These are phyloP conservation scores for Penicillium taxi DNA, from an alignment of 495 filamentous ascomycete species.

Conservation along the genomic window DNA sequence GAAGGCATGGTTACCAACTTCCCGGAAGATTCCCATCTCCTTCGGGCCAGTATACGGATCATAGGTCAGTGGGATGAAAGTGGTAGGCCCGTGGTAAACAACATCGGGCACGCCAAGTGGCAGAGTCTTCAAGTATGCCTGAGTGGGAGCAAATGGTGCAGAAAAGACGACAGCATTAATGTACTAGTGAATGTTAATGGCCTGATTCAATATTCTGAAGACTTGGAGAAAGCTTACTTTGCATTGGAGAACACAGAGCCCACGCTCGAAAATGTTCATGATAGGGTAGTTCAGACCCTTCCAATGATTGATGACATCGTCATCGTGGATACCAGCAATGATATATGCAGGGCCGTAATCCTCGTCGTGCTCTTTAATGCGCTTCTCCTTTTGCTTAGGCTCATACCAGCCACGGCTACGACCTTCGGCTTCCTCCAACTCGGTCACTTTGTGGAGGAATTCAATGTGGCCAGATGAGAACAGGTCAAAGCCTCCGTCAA, in stretches of 20 bases:
- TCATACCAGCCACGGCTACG: conserved; percentile 64
- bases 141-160: conserved; percentile 75
- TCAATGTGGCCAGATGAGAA: conserved; percentile 97
- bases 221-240: conserved; percentile 47
- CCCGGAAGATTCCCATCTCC: conserved; percentile 67
- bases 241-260: conserved; percentile 91
- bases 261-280: conserved; percentile 97
- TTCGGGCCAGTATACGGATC: conserved; percentile 80
- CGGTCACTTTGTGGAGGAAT: conserved; percentile 69
- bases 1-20: conserved; percentile 67
- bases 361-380: conserved; percentile 49
- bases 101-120: conserved; percentile 68
- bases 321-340: conserved; percentile 86
- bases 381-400: conserved; percentile 49
- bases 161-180: conserved; percentile 80
- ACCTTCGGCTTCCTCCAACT: conserved; percentile 60
- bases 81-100: conserved; percentile 92
- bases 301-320: conserved; percentile 87
- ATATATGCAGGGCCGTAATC: conserved; percentile 80
- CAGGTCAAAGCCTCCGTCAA: conserved; percentile 94
- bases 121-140: conserved; percentile 63
- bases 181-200: conserved; percentile 50
- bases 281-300: conserved; percentile 98
- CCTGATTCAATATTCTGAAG: background rate
- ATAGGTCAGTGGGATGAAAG: conserved; percentile 78